Conservation (phyloP, 495 filamentous ascomycete species). For the Chaetomium fimeti region DNA sequence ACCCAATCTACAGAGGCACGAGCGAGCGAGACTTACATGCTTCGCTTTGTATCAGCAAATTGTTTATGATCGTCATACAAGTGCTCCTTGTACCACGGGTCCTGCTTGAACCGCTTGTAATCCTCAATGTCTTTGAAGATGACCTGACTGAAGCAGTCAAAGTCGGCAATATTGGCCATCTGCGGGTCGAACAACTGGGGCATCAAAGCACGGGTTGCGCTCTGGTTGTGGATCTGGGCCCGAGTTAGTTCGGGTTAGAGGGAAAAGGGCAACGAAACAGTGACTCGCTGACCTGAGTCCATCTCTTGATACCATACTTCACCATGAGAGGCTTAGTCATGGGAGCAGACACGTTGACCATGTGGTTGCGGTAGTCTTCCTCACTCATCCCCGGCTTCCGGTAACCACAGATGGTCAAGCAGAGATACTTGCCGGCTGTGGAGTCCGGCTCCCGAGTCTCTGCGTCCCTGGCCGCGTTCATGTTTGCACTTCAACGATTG, state of each 20-base stretch:
- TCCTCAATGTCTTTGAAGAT: conserved; percentile 43
- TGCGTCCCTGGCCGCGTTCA: neutral
- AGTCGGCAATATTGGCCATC: conserved; percentile 42
- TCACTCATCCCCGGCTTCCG: conserved; percentile 51
- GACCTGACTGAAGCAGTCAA: conserved; percentile 47
- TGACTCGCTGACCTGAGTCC: conserved; percentile 27
- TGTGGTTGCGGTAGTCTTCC: conserved; percentile 49
- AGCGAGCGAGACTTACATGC: neutral
- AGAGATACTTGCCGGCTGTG: conserved; percentile 26
- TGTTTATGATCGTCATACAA: conserved; percentile 46
- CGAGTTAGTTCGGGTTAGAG: neutral
- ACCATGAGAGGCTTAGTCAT: conserved; percentile 47
- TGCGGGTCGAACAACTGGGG: conserved; percentile 40
- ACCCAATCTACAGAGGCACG: too few species aligned
- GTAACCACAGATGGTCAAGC: conserved; percentile 52
- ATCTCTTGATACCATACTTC: conserved; percentile 46
- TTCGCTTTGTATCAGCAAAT: conserved; percentile 44
- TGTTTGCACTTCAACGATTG: neutral
- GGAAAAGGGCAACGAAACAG: conserved; percentile 1
- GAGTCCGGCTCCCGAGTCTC: neutral
- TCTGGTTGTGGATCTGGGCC: conserved; percentile 44
- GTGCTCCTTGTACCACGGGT: conserved; percentile 43
- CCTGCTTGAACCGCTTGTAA: conserved; percentile 40
- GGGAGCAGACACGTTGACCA: conserved; percentile 46
- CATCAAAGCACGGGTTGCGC: conserved; percentile 40